Percentiles rank a stretch among this genome's conserved stretches.
Conservation (phyloP, 2,329 filamentous ascomycete genomes). For the Kalmusia sp. region DNA sequence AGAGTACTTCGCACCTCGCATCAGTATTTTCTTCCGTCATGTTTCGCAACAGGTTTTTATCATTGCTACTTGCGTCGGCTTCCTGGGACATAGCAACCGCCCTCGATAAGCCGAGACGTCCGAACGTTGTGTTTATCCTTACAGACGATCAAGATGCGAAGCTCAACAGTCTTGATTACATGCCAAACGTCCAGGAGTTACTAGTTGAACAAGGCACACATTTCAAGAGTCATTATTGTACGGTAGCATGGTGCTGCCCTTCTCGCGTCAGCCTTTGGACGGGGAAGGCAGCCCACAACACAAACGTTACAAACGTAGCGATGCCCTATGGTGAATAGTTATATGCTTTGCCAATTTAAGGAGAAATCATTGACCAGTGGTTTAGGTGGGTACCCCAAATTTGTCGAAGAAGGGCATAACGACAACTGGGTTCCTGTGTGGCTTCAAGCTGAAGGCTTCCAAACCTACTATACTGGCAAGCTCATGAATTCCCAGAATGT, state of each 20-base stretch:
- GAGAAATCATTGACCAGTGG: background rate
- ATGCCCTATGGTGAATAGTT: constrained; percentile 56
- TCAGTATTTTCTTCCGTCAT: background rate
- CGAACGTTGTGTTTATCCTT: constrained; percentile 70
- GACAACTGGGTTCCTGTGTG: constrained; percentile 73
- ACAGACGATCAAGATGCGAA: constrained; percentile 70
- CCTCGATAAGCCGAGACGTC: background rate
- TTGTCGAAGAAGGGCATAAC: constrained; percentile 69
- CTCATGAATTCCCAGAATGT: constrained; percentile 70
- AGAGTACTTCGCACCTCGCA: too few species aligned
- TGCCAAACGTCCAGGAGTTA: constrained; percentile 63
- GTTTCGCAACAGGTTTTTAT: background rate
- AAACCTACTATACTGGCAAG: constrained; percentile 77
- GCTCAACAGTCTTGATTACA: constrained; percentile 63
- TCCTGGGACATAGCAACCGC: background rate
- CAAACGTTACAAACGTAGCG: constrained; percentile 67
- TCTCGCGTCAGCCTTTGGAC: constrained; percentile 70
- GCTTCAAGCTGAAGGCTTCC: constrained; percentile 73
- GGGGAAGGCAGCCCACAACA: constrained; percentile 70
- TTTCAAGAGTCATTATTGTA: constrained; percentile 69
- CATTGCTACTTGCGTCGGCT: background rate
- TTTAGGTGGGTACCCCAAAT: constrained; percentile 69
- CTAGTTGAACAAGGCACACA: constrained; percentile 63
- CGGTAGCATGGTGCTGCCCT: constrained; percentile 70
- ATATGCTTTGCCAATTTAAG: constrained; percentile 21